These are phyloP conservation scores for Pulveroboletus sp. DNA, from an alignment of 768 basidiomycete species.

Conservation along the genomic window DNA sequence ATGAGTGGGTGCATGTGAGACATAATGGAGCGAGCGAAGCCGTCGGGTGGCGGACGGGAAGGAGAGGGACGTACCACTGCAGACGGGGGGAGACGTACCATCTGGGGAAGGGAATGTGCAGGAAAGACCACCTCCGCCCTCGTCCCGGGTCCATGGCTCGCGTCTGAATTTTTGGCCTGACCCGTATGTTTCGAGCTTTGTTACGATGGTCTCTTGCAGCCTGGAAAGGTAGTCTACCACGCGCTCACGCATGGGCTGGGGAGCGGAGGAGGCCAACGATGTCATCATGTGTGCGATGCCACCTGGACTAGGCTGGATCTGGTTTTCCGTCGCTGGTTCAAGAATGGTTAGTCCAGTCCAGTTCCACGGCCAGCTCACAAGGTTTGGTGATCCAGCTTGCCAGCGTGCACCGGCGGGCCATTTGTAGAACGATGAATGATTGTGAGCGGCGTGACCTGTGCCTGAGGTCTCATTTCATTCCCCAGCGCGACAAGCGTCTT, in stretches of 20 bases:
- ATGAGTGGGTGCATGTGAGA: not conserved
- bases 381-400: not conserved
- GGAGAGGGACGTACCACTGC: not conserved
- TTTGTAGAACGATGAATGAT: not conserved
- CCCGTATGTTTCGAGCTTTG: conserved; percentile 16
- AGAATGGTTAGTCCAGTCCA: not conserved
- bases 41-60: not conserved
- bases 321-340: not conserved
- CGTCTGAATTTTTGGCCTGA: conserved; percentile 11
- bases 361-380: not conserved
- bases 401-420: not conserved
- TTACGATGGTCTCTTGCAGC: conserved; percentile 21
- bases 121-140: conserved; percentile 18
- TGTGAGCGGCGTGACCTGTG: not conserved
- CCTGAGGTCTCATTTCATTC: not conserved
- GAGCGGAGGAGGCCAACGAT: not conserved
- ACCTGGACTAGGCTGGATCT: not conserved
- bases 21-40: not conserved
- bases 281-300: not conserved
- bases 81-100: not conserved
- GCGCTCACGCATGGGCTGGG: conserved; percentile 10
- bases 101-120: conserved; percentile 12
- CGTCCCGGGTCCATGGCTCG: conserved; percentile 14
- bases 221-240: conserved; percentile 9
- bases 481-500: not conserved